Evolutionary conservation across 2,329 filamentous ascomycete genomes (phyloP).

Genomic region (Lachnellula arida): DNA sequence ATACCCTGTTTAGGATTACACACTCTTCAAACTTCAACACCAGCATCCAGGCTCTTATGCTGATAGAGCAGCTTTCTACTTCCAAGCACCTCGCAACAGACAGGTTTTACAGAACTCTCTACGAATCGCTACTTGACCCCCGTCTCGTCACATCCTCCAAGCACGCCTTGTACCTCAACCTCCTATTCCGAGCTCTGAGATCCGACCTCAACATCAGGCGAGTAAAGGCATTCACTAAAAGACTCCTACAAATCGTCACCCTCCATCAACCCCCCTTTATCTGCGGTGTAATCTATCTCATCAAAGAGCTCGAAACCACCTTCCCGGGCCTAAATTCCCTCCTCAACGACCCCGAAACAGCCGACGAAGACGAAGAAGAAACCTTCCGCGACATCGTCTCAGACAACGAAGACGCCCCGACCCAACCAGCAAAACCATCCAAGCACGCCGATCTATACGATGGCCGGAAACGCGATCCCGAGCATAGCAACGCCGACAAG

Average conservation of each 20-base stretch:
- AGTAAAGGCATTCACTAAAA: conserved; percentile 93
- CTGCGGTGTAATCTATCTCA: conserved; percentile 86
- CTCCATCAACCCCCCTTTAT: conserved; percentile 90
- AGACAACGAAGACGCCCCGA: conserved; percentile 40
- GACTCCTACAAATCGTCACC: conserved; percentile 79
- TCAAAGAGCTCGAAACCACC: conserved; percentile 71
- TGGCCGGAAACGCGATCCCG: conserved; percentile 84
- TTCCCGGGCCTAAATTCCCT: conserved; percentile 79
- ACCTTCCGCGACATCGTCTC: conserved; percentile 60
- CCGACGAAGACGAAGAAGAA: conserved; percentile 57
- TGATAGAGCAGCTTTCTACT: conserved; percentile 87
- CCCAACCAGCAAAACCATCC: conserved; percentile 1
- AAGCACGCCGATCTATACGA: conserved; percentile 57
- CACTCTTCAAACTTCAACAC: conserved; percentile 99
- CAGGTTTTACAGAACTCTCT: conserved; percentile 90
- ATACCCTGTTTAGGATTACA: conserved; percentile 92
- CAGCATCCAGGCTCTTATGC: conserved; percentile 87
- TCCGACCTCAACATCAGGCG: conserved; percentile 84
- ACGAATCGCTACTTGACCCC: conserved; percentile 90
- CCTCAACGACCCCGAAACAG: conserved; percentile 74
- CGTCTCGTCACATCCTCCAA: conserved; percentile 87
- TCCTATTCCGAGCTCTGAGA: conserved; percentile 84
- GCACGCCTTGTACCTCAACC: conserved; percentile 89
- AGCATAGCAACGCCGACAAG: conserved; percentile 86
- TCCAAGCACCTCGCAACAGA: conserved; percentile 79